These are phyloP conservation scores for Candida smagusa DNA, from an alignment of 1,139 yeast genomes.

Conservation along the genomic window DNA sequence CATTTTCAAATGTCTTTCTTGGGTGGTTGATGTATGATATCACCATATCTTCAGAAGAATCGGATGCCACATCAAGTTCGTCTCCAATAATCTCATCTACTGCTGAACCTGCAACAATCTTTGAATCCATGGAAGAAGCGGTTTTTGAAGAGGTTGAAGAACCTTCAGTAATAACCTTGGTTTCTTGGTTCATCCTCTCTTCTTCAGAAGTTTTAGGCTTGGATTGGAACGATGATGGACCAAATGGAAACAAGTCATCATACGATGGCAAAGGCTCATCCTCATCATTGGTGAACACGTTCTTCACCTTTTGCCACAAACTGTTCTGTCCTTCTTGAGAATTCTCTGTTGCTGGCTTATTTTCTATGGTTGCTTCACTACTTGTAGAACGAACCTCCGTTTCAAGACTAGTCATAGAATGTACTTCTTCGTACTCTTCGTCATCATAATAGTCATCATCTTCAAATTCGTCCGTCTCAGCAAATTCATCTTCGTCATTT, in stretches of 20 bases:
- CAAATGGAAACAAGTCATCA: constrained; percentile 79
- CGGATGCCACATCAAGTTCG: constrained; percentile 37
- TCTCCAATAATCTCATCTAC: constrained; percentile 18
- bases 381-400: constrained; percentile 1
- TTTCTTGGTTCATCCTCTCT: constrained; percentile 26
- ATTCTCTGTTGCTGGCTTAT: neutral
- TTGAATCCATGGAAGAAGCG: neutral
- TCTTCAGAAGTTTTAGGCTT: constrained; percentile 38
- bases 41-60: constrained; percentile 52
- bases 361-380: neutral
- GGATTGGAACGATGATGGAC: constrained; percentile 29
- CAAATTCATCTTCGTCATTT: constrained; percentile 28
- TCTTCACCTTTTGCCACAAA: constrained; percentile 63
- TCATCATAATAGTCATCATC: constrained; percentile 21
- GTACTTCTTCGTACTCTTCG: constrained; percentile 12
- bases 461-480: constrained; percentile 18
- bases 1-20: constrained; percentile 70
- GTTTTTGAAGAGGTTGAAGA: constrained; percentile 1
- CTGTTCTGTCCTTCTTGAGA: constrained; percentile 17
- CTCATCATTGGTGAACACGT: constrained; percentile 47
- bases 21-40: constrained; percentile 55
- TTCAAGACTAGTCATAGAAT: constrained; percentile 8
- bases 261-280: constrained; percentile 65
- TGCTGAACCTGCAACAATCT: constrained; percentile 5
- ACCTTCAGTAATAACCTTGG: constrained; percentile 3